Evolutionary conservation across 371 early-diverging fungal species (phyloP), one percentile per base, ranked within the genome.

Genomic region (Syncephalastrum racemosum): DNA sequence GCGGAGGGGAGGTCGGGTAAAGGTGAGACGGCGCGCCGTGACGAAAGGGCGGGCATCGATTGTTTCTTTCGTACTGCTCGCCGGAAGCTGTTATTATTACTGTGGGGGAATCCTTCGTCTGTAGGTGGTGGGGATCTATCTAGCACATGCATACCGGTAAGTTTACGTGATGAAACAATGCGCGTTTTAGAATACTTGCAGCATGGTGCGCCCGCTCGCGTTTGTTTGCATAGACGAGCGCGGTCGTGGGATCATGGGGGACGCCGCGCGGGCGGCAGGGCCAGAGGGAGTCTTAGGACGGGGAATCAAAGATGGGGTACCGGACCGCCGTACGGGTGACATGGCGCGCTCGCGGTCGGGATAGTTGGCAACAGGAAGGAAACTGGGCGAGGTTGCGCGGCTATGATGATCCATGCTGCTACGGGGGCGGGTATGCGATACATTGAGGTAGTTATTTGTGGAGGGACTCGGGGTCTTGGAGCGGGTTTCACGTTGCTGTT

Each of bases 261-360:
- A 60, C 36, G 62, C 58, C 13, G 70, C 49, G 13, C 63, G 56
- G 2, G 58, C 31, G 4, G 42, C 49, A 5, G 57, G 47, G 25
- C 53, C 52, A 4, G 46, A 45, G 10, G 79, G 75, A 12, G 79
- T 75, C 46, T 71, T 79, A 2, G 79, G 73, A n/a, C 79, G 51
- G 18, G 79, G 79, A 52, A 79, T 79, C 41, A 75, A 42, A 1
- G 79, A 79, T 7, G 79, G 79, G n/a, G 79, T 75, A 10, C 59
- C 64, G n/a, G 71, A 50, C 13, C 68, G 58, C 10, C 59, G 57
- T 13, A 58, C 58, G n/a, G 65, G 60, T 14, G 69, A 59, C 20
- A 55, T 63, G 8, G 73, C 58, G 10, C 73, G 54, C 13, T 50
- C 50, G 12, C 44, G 42, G 22, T 20, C 50, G 39, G 16, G 58